Evolutionary conservation across 805 yeast genomes (phyloP), one percentile per base, ranked within the genome.

Genomic region (Myxozyma melibiosi): DNA sequence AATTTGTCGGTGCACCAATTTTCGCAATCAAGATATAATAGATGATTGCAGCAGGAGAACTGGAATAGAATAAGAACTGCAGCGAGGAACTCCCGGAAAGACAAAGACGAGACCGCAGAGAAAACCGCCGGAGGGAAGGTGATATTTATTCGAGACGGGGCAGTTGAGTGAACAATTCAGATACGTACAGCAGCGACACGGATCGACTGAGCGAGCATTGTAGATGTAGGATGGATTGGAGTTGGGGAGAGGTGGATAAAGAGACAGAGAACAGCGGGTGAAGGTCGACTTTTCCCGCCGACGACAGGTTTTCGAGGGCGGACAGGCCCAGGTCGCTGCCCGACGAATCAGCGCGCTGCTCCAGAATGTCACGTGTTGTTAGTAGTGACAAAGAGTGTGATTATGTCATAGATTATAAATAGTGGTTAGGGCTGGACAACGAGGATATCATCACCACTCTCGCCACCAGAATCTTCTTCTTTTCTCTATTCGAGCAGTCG

Each of bases 151-250:
- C n/a, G n/a, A n/a, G n/a, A n/a, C n/a, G n/a, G n/a, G n/a, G n/a
- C n/a, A n/a, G n/a, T n/a, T n/a, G n/a, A n/a, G n/a, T n/a, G n/a
- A n/a, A n/a, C n/a, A 22, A 40, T 0, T 22, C 14, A 25, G 20
- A 13, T 4, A 54, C 62, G n/a, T 58, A 59, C 63, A 51, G 57
- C 43, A 47, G 25, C 57, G 43, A 44, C 51, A 43, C 63, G 63
- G 39, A 51, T 30, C 35, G 61, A 56, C 47, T 56, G 63, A 37
- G 57, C 39, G 27, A 59, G 41, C 63, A 59, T 59, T 35, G 31
- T 50, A 4, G 38, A 30, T 53, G 33, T 14, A 27, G 3, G 33
- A 30, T 6, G 33, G 13, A 20, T 37, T 37, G 41, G 41, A n/a
- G n/a, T n/a, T n/a, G n/a, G n/a, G 28, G n/a, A 34, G 5, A 31